A percentile compares a stretch with the other conserved stretches of the same genome.
Evolutionary conservation across 2,329 filamentous ascomycete species (phyloP).

Genomic region (Bipolaris cookei): DNA sequence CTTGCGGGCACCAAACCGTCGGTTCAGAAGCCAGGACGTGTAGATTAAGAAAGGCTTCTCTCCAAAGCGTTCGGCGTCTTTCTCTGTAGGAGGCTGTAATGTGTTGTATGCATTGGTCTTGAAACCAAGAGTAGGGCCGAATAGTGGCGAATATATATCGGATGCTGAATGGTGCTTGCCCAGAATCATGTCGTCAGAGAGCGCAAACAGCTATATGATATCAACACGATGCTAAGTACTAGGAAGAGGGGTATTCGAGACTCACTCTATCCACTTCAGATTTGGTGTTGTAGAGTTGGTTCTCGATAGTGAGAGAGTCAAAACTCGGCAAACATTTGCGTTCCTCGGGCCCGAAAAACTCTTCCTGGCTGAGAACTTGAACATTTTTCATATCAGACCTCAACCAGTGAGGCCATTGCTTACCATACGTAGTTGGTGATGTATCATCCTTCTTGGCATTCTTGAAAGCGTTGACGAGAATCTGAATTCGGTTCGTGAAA

Average conservation of each 20-base stretch:
- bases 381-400: slow-evolving; percentile 44
- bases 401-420: slow-evolving; percentile 51
- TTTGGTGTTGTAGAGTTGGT: slow-evolving; percentile 53
- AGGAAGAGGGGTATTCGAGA: neutral
- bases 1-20: slow-evolving; percentile 54
- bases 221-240: neutral
- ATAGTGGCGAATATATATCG: slow-evolving; percentile 54
- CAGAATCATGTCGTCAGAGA: slow-evolving; percentile 56
- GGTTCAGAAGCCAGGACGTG: slow-evolving; percentile 54
- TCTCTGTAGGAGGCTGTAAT: slow-evolving; percentile 42
- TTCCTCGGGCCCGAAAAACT: slow-evolving; percentile 51
- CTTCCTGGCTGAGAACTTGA: slow-evolving; percentile 52
- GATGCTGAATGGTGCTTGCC: slow-evolving; percentile 52
- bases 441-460: slow-evolving; percentile 9
- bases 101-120: slow-evolving; percentile 54
- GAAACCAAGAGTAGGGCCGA: slow-evolving; percentile 53
- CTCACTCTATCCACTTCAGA: slow-evolving; percentile 32
- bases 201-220: slow-evolving; percentile 42
- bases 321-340: slow-evolving; percentile 53
- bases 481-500: slow-evolving; percentile 54
- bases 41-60: slow-evolving; percentile 56
- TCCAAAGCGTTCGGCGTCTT: slow-evolving; percentile 48
- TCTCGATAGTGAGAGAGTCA: slow-evolving; percentile 54
- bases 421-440: slow-evolving; percentile 22
- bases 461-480: slow-evolving; percentile 53